Base-by-base conservation (phyloP, 2,329 filamentous ascomycete species). In the Aspergillus sp. region DNA sequence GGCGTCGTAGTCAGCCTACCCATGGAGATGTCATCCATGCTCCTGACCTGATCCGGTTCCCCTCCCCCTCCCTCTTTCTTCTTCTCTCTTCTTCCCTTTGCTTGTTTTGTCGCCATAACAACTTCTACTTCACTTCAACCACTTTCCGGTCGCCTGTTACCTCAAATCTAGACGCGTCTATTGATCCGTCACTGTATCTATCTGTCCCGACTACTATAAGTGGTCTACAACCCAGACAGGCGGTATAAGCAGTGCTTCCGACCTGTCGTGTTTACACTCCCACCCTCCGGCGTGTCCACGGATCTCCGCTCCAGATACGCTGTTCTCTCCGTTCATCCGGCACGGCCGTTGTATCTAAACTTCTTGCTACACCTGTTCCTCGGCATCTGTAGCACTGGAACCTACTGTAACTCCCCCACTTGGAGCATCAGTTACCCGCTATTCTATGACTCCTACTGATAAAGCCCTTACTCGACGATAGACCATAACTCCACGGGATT, bases 201-300 rank as follows among this genome's bases (percentile, higher is more conserved):
- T 48, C 25, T 32, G 19, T 13, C 48, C 47, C 19, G 27, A 38
- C 44, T 54, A 27, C 21, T 44, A 36, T 36, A 36, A 36, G 32
- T 36, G 32, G 32, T 36, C 32, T 13, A 44, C 32, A 38, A 57
- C 36, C 38, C 48, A 58, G 63, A 60, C 62, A 54, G 54, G 36
- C 63, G 58, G 59, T 64, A 50, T 39, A 62, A 71, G 69, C 63
- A 64, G 66, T 66, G 64, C 66, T 66, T 67, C 57, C 64, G 64
- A 53, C 58, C 64, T 65, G 68, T 67, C 67, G 59, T 59, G 19
- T 49, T 42, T 48, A 58, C 62, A 62, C 64, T 68, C 63, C 68
- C 66, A 69, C 63, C 68, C 66, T 68, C 67, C 63, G 64, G 70
- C 68, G 67, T 69, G 66, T 71, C 67, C 60, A 64, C 65, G 62